A percentile compares a stretch with the other conserved stretches of the same genome.
Evolutionary conservation across 768 basidiomycete genomes (phyloP).

Genomic region (Boletus reticulatus): DNA sequence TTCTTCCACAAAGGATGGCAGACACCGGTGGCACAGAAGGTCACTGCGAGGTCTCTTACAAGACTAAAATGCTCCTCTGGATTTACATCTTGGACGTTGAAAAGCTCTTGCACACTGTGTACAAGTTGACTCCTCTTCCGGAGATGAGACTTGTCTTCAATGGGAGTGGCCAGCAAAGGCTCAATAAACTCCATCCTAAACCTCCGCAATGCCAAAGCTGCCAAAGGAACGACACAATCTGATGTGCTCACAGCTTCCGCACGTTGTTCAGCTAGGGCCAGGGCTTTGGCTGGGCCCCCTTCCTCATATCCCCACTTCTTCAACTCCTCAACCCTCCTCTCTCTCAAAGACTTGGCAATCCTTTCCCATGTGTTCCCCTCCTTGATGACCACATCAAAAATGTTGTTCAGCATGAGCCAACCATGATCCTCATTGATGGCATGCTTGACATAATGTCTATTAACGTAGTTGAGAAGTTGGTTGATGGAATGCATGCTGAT

Average conservation of each 20-base stretch:
- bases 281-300: conserved; percentile 45
- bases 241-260: conserved; percentile 71
- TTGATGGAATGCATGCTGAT: conserved; percentile 65
- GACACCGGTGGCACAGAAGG: conserved; percentile 53
- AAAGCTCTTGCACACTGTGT: conserved; percentile 60
- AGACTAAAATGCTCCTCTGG: conserved; percentile 46
- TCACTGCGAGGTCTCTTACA: conserved; percentile 48
- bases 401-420: conserved; percentile 68
- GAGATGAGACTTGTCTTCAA: conserved; percentile 34
- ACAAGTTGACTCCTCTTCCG: conserved; percentile 70
- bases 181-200: conserved; percentile 75
- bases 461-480: conserved; percentile 72
- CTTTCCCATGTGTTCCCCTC: conserved; percentile 57
- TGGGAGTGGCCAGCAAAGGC: conserved; percentile 56
- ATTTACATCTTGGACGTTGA: conserved; percentile 50
- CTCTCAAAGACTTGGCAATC: conserved; percentile 54
- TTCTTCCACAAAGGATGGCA: conserved; percentile 67
- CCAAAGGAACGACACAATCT: conserved; percentile 64
- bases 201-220: conserved; percentile 63
- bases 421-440: conserved; percentile 76
- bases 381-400: conserved; percentile 54
- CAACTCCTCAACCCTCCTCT: conserved; percentile 59
- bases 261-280: conserved; percentile 60
- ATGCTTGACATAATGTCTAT: conserved; percentile 71
- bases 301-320: conserved; percentile 69